Evolutionary conservation across 495 filamentous ascomycete species (phyloP), one percentile per base, ranked within the genome.

Genomic region (Penicillium arizonense): DNA sequence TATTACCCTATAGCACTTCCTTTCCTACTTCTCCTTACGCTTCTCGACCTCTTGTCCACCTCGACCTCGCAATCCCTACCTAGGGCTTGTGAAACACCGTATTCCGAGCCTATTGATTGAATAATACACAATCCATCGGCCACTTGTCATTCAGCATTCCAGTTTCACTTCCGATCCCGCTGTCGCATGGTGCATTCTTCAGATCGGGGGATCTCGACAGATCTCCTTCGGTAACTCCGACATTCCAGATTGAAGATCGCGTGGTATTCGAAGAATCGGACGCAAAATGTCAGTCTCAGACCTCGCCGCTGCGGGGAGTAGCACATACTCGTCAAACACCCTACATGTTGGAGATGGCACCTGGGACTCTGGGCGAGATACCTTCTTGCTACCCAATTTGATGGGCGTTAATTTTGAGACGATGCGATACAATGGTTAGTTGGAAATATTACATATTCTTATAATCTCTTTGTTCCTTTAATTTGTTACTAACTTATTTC

Each of bases 371-470:
- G 74, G 79, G 52, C 83, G 87, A 68, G 91, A 96, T 70, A 88
- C 86, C 8, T 96, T 96, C 70, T 78, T 96, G 42, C 72, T 96
- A 40, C 91, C 91, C 21, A 94, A 94, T 72, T 70, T 96, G 34
- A 79, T 88, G 66, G 91, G 91, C 2, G 65, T 95, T 13, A 96
- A 96, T 69, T 91, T 92, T 70, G 90, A 87, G 47, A 96, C 91
- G n/a, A 96, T 91, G 87, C 84, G 80, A 70, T 96, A 95, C 72
- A 96, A 96, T 84, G 91, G 91, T 94, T 72, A 61, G 82, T 65
- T 8, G 7, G 1, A 13, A 11, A 24, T 12, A 3, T 21, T 8
- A 23, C 10, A 24, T 33, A 23, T 12, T 18, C 18, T 18, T 8
- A 50, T 21, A 34, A 20, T 30, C 28, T 5, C 28, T 30, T 30